Conservation (phyloP, 441 rosid genomes). For the Flueggea neowawraea region DNA sequence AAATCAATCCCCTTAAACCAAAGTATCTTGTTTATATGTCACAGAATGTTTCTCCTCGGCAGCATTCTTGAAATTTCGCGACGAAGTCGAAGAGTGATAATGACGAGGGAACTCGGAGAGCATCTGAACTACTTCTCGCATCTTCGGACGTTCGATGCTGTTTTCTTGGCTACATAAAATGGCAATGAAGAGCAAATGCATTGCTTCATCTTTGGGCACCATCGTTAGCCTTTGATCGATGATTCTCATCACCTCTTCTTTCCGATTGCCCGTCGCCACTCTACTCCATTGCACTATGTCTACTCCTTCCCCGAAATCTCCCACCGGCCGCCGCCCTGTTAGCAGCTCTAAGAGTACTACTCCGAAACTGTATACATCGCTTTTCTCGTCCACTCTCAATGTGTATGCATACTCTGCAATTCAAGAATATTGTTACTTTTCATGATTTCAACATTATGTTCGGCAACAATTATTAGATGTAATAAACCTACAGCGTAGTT, state of each 20-base stretch:
- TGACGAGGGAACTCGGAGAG: slow-evolving; percentile 57
- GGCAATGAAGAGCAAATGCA: slow-evolving; percentile 85
- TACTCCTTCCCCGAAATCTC: slow-evolving; percentile 93
- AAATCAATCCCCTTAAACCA: neutral
- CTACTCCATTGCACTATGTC: slow-evolving; percentile 96
- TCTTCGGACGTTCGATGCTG: slow-evolving; percentile 87
- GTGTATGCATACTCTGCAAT: slow-evolving; percentile 92
- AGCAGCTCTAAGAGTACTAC: slow-evolving; percentile 87
- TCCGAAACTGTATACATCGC: slow-evolving; percentile 95
- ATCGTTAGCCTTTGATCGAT: slow-evolving; percentile 66
- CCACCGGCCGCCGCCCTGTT: slow-evolving; percentile 83
- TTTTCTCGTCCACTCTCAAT: slow-evolving; percentile 92
- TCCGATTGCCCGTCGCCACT: slow-evolving; percentile 59
- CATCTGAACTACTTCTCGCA: slow-evolving; percentile 94
- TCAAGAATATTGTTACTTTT: neutral
- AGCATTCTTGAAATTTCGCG: neutral
- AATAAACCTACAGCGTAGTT: too few species aligned
- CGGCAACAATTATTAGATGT: too few species aligned
- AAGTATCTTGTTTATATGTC: neutral
- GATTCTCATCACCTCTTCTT: slow-evolving; percentile 65
- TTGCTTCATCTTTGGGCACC: slow-evolving; percentile 75
- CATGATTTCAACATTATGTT: neutral
- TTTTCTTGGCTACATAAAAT: slow-evolving; percentile 89
- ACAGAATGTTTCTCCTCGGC: neutral
- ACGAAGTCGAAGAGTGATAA: slow-evolving; percentile 34